Base-by-base conservation (phyloP, 1,139 yeast genomes). In the Candida sp. region DNA sequence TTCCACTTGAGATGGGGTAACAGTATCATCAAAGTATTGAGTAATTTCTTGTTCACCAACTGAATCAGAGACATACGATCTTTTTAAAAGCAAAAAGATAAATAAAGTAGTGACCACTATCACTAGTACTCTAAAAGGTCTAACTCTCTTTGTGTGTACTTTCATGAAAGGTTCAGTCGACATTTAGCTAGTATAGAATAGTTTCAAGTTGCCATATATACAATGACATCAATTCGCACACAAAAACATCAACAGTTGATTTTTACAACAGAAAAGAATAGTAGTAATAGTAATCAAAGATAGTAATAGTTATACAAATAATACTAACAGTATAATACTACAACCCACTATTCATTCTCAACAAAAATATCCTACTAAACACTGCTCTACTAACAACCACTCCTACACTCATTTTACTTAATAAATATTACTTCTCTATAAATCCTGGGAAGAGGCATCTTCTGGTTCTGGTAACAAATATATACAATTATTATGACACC, bases 401-500 rank as follows among this genome's bases (percentile, higher is more conserved):
- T 2, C 19, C 19, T 15, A 15, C 19, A 15, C 19, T 15, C 19
- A 15, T 15, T 15, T 15, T 15, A 15, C 19, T 15, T 15, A 15
- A 15, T 15, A 15, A 15, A 15, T 15, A 15, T 15, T 15, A 15
- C 3, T 15, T 2, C 19, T 15, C 19, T 15, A 15, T 15, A 15
- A 15, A 15, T 15, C 19, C 19, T 15, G 19, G 19, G 19, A 15
- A 11, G n/a, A 9, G 7, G 29, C 29, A 8, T 25, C 29, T 25
- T 12, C 8, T n/a, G 32, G 29, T 29, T 37, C 30, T 19, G 43
- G 40, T 30, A 50, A 43, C 22, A 49, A 35, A 45, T 63, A 65
- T 44, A 66, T 49, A 44, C 63, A 52, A 38, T 58, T 53, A 11
- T 49, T 46, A 35, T 49, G 38, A 40, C 42, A 35, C 11, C 59